A percentile compares a stretch with the other conserved stretches of the same genome.
phyloP scores from a whole-genome alignment of 257 asterid genomes.

The Osmanthus fragrans region DNA sequence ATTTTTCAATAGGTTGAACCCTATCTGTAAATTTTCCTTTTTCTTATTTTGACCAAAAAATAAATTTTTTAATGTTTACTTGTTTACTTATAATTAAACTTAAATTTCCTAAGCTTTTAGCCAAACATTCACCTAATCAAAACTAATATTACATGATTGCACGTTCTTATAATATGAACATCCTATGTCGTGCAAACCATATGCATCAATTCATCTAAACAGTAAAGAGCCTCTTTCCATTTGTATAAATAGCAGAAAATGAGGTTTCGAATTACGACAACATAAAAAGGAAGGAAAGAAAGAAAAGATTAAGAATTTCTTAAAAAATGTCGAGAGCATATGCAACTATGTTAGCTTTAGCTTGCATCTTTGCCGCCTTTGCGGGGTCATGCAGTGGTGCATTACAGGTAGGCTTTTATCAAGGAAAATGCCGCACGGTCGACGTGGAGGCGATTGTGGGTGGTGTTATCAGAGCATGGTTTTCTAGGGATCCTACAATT shows the following conservation, averaged over 20 bases:
- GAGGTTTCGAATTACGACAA: background rate
- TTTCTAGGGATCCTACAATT: slow-evolving; percentile 32
- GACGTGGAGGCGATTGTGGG: slow-evolving; percentile 44
- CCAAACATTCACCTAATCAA: background rate
- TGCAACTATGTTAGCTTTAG: background rate
- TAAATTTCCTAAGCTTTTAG: background rate
- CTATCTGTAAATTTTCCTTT: too few relatives aligned
- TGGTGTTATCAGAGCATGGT: slow-evolving; percentile 22
- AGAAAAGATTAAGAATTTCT: background rate
- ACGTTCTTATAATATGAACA: background rate
- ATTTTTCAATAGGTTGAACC: too few relatives aligned
- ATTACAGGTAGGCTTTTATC: slow-evolving; percentile 41
- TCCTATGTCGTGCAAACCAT: background rate
- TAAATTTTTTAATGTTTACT: background rate
- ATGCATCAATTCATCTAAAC: background rate
- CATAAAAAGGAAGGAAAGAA: too few relatives aligned
- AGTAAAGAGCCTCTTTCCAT: background rate
- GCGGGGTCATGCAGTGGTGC: slow-evolving; percentile 2
- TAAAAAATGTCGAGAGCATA: slow-evolving; percentile 29
- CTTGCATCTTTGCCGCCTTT: slow-evolving; percentile 4
- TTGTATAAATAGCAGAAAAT: background rate
- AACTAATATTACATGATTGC: background rate
- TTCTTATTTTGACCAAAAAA: too few relatives aligned
- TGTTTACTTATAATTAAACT: background rate
- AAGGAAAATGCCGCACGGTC: slow-evolving; percentile 35